Conservation (phyloP, 2,329 filamentous ascomycete species). For the Fusarium albosuccineum region DNA sequence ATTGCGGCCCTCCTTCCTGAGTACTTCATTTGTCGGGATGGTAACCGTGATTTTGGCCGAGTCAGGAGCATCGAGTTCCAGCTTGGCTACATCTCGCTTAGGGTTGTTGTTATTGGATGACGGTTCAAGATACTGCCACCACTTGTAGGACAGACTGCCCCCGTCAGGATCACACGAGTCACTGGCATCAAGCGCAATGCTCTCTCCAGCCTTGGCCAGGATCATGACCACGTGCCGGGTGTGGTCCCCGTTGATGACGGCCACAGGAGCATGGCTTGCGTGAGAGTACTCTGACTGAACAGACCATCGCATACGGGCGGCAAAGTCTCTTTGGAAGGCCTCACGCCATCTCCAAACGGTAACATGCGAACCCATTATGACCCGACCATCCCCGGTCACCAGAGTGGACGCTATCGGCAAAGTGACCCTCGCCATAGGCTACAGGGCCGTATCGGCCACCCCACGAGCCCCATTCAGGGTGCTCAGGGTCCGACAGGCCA, state of each 20-base stretch:
- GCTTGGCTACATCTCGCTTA: background rate
- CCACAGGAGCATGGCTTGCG: constrained; percentile 10
- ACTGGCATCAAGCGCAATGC: background rate
- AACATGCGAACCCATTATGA: constrained; percentile 20
- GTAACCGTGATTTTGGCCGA: background rate
- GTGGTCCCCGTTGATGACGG: background rate
- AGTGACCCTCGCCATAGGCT: background rate
- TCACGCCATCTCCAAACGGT: constrained; percentile 26
- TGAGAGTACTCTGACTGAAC: constrained; percentile 4
- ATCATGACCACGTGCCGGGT: background rate
- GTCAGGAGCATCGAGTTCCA: background rate
- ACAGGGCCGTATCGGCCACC: constrained; percentile 22
- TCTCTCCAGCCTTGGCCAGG: constrained; percentile 4
- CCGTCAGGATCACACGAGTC: constrained; percentile 15
- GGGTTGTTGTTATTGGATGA: background rate
- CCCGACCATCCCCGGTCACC: background rate
- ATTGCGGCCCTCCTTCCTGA: background rate
- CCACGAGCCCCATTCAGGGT: constrained; percentile 28
- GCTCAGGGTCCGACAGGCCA: constrained; percentile 10
- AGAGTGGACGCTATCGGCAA: constrained; percentile 20
- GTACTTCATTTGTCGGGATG: background rate
- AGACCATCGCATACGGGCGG: constrained; percentile 26
- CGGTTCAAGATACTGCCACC: constrained; percentile 19
- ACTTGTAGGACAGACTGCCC: constrained; percentile 1
- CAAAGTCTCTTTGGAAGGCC: constrained; percentile 28